phyloP scores from a whole-genome alignment of 805 yeast species.

The Yarrowia hollandica region DNA sequence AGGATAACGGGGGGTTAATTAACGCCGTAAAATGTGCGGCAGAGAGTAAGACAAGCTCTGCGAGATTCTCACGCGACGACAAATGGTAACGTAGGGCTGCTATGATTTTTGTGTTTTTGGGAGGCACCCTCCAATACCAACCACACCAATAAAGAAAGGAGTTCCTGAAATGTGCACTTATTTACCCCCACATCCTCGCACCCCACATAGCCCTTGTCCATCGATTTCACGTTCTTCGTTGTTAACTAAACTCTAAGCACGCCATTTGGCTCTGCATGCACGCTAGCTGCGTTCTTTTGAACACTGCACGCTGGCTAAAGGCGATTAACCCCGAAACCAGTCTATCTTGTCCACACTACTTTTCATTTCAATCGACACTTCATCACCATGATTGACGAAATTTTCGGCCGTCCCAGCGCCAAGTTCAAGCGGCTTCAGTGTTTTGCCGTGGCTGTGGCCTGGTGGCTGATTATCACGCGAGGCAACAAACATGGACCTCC shows the following conservation, averaged over 20 bases:
- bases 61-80: too few relatives aligned
- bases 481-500: conserved; percentile 40
- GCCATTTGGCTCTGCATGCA: conserved; percentile 6
- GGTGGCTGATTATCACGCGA: conserved; percentile 35
- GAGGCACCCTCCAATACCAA: too few relatives aligned
- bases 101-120: too few relatives aligned
- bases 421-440: conserved; percentile 37
- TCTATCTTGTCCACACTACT: too few relatives aligned
- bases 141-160: too few relatives aligned
- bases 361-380: neutral
- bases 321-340: neutral
- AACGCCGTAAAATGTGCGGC: too few relatives aligned
- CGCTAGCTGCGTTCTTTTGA: conserved; percentile 4
- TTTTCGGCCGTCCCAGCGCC: conserved; percentile 38
- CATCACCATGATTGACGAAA: conserved; percentile 32
- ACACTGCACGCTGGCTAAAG: conserved; percentile 10
- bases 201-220: neutral
- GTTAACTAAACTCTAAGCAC: neutral
- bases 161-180: too few relatives aligned
- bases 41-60: too few relatives aligned
- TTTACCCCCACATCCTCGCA: too few relatives aligned
- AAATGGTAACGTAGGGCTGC: too few relatives aligned
- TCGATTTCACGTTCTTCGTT: conserved; percentile 2
- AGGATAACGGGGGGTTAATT: too few relatives aligned
- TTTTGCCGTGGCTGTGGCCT: conserved; percentile 34